Conservation (phyloP, 2,329 filamentous ascomycete species). For the Calonectria henricotiae region DNA sequence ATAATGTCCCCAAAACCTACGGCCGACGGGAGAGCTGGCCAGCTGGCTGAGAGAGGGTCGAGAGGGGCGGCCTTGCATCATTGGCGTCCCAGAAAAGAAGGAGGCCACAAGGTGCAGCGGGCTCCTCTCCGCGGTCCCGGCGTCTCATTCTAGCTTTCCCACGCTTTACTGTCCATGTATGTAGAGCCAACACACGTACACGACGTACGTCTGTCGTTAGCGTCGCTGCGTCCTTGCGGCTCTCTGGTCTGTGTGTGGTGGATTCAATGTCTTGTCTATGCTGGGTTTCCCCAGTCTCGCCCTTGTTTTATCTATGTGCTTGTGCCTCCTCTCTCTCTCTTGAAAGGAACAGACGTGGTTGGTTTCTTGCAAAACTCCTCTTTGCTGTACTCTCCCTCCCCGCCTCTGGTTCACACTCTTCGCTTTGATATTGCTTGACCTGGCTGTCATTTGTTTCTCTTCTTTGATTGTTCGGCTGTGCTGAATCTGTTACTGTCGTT, state of each 20-base stretch:
- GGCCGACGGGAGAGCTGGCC: background rate
- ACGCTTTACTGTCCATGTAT: slow-evolving; percentile 26
- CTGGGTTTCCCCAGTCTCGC: slow-evolving; percentile 20
- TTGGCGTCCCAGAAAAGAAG: slow-evolving; percentile 18
- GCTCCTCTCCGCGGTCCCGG: slow-evolving; percentile 13
- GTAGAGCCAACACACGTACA: slow-evolving; percentile 24
- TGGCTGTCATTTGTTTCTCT: slow-evolving; percentile 15
- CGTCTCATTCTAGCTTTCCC: slow-evolving; percentile 1
- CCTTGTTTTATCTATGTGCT: slow-evolving; percentile 26
- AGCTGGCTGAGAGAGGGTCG: too few relatives aligned
- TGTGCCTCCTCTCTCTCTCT: background rate
- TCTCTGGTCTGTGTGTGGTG: too few relatives aligned
- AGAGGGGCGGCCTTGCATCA: background rate
- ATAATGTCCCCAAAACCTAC: background rate
- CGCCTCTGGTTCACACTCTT: background rate
- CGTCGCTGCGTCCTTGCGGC: background rate
- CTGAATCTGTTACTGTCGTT: slow-evolving; percentile 14
- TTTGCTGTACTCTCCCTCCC: background rate
- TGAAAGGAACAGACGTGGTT: background rate
- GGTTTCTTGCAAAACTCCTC: slow-evolving; percentile 8
- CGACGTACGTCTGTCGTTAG: slow-evolving; percentile 12
- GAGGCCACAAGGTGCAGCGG: background rate
- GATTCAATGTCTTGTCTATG: background rate
- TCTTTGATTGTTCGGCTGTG: slow-evolving; percentile 8
- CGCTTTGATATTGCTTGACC: slow-evolving; percentile 6